phyloP scores from a whole-genome alignment of 495 filamentous ascomycete genomes.

The Diplogelasinospora grovesii region DNA sequence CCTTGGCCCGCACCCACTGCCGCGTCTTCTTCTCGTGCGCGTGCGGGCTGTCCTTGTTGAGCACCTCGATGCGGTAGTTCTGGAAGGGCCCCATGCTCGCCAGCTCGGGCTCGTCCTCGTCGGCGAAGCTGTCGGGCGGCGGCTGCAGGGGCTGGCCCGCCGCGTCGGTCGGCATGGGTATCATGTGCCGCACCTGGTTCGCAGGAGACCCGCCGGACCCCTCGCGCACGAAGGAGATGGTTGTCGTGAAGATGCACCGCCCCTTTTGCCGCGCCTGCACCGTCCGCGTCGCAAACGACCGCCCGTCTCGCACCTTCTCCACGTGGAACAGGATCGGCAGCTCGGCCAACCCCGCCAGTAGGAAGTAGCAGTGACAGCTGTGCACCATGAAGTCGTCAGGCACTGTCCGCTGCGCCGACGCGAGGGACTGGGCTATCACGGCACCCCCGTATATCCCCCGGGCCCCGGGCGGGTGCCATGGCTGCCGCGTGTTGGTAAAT shows the following conservation, averaged over 20 bases:
- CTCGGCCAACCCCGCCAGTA: constrained; percentile 76
- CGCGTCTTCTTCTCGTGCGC: constrained; percentile 63
- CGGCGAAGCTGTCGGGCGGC: constrained; percentile 32
- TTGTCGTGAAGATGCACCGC: constrained; percentile 90
- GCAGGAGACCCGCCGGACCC: constrained; percentile 51
- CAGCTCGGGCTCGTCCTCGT: constrained; percentile 33
- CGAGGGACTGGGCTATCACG: constrained; percentile 86
- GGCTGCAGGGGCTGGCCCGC: constrained; percentile 16
- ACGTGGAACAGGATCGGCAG: constrained; percentile 88
- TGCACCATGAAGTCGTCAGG: constrained; percentile 73
- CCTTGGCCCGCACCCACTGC: constrained; percentile 74
- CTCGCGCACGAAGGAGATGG: constrained; percentile 75
- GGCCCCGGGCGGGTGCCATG: constrained; percentile 87
- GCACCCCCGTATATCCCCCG: constrained; percentile 90
- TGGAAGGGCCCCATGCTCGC: constrained; percentile 40
- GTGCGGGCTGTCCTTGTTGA: constrained; percentile 28
- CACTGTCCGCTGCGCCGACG: constrained; percentile 82
- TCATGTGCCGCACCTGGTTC: constrained; percentile 53
- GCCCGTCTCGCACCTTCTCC: constrained; percentile 84
- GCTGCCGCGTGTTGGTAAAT: constrained; percentile 84
- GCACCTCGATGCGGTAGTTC: constrained; percentile 46
- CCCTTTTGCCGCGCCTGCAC: constrained; percentile 89
- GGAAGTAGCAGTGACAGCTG: constrained; percentile 98
- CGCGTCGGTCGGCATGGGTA: constrained; percentile 48
- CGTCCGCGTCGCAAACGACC: constrained; percentile 85